Evolutionary conservation across 306 rosid genomes (phyloP).

Genomic region (Lathyrus oleraceus): DNA sequence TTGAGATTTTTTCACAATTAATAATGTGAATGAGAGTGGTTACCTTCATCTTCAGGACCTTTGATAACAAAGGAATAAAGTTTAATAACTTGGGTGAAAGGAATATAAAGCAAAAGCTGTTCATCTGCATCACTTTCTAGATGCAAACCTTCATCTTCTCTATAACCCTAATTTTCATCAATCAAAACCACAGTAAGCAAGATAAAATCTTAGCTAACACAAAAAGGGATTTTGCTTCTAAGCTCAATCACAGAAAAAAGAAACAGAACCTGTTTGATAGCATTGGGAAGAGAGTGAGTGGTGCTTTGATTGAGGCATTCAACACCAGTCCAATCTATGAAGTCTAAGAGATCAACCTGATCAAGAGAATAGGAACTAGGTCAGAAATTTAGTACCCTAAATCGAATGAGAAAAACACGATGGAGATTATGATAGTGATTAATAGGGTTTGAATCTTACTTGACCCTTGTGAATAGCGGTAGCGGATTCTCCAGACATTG

Average conservation of each 20-base stretch:
- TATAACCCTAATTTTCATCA: conserved; percentile 60
- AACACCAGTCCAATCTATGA: conserved; percentile 86
- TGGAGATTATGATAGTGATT: background rate
- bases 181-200: conserved; percentile 25
- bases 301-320: conserved; percentile 94
- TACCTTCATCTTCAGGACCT: conserved; percentile 94
- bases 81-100: conserved; percentile 85
- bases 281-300: conserved; percentile 66
- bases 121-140: conserved; percentile 98
- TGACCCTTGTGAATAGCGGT: conserved; percentile 72
- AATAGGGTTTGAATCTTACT: conserved; percentile 48
- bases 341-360: conserved; percentile 94
- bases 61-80: conserved; percentile 66
- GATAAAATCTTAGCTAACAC: background rate
- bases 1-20: background rate
- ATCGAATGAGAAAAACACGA: conserved; percentile 16
- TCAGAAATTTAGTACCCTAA: background rate
- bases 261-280: conserved; percentile 60
- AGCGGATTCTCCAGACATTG: conserved; percentile 86
- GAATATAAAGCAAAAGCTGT: conserved; percentile 88
- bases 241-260: background rate
- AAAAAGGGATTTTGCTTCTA: background rate
- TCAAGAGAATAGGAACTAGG: conserved; percentile 24
- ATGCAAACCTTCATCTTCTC: conserved; percentile 91
- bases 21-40: background rate